A percentile compares a stretch with the other conserved stretches of the same genome.
phyloP scores from a whole-genome alignment of 1,284 basidiomycete genomes.

The Microbotryum silenes-acaulis region DNA sequence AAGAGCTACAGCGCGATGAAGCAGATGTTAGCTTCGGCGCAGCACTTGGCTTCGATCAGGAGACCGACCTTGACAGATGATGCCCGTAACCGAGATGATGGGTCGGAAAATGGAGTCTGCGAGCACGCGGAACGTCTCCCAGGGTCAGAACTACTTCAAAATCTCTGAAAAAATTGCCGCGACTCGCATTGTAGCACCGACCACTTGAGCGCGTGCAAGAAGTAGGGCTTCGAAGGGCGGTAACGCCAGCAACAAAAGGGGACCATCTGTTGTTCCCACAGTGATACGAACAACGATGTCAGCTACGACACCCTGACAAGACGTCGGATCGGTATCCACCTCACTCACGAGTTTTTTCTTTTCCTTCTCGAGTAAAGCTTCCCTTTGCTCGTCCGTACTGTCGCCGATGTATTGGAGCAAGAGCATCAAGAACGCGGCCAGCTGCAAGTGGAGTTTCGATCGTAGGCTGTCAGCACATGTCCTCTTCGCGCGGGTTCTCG shows the following conservation, averaged over 20 bases:
- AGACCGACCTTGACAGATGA: slow-evolving; percentile 49
- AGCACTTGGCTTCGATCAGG: too few relatives aligned
- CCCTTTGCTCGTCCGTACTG: slow-evolving; percentile 51
- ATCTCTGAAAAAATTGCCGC: too few relatives aligned
- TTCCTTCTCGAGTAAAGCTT: slow-evolving; percentile 66
- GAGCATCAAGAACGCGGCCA: slow-evolving; percentile 49
- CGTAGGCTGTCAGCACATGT: background rate
- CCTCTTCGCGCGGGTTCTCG: background rate
- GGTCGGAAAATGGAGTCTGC: slow-evolving; percentile 1
- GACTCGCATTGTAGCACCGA: slow-evolving; percentile 57
- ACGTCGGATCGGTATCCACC: background rate
- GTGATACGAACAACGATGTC: background rate
- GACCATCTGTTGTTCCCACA: background rate
- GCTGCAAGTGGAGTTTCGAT: background rate
- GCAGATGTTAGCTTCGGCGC: too few relatives aligned
- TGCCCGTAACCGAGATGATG: slow-evolving; percentile 59
- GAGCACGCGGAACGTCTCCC: background rate
- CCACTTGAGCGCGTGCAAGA: slow-evolving; percentile 75
- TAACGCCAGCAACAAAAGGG: slow-evolving; percentile 68
- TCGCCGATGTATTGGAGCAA: slow-evolving; percentile 75
- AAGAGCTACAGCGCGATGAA: slow-evolving; percentile 43
- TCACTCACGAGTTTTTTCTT: slow-evolving; percentile 51
- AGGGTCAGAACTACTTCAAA: too few relatives aligned
- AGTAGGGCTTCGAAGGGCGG: slow-evolving; percentile 76
- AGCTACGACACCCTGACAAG: background rate